Conservation (phyloP, 2,329 filamentous ascomycete genomes). For the Aspergillus vadensis region DNA sequence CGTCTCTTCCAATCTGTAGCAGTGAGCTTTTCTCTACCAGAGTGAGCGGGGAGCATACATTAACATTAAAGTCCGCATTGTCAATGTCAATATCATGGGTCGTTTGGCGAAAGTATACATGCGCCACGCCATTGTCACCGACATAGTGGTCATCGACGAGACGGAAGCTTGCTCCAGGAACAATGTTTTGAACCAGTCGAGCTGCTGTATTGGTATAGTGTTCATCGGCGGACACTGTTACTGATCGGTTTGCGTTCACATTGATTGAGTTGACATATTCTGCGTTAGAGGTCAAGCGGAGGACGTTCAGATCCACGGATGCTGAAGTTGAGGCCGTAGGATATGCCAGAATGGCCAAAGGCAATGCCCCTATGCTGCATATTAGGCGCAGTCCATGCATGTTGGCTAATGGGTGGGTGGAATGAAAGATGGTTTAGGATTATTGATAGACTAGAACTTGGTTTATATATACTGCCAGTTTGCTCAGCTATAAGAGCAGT, state of each 20-base stretch:
- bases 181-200: slow-evolving; percentile 7
- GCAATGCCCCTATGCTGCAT: not conserved
- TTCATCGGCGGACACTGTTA: not conserved
- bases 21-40: not conserved
- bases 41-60: slow-evolving; percentile 7
- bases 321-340: not conserved
- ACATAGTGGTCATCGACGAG: slow-evolving; percentile 19
- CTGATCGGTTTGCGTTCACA: not conserved
- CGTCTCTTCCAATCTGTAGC: slow-evolving; percentile 16
- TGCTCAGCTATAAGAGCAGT: too few relatives aligned
- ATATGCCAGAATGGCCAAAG: not conserved
- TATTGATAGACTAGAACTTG: not conserved
- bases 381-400: not conserved
- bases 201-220: slow-evolving; percentile 14
- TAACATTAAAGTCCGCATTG: slow-evolving; percentile 23
- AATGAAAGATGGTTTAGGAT: not conserved
- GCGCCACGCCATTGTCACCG: slow-evolving; percentile 19
- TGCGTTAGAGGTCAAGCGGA: not conserved
- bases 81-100: slow-evolving; percentile 19
- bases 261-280: not conserved
- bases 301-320: not conserved
- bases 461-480: not conserved
- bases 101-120: slow-evolving; percentile 20
- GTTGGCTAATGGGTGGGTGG: not conserved
- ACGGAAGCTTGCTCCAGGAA: slow-evolving; percentile 13